Conservation (phyloP, 1,284 basidiomycete species). For the Taiwanofungus camphoratus region DNA sequence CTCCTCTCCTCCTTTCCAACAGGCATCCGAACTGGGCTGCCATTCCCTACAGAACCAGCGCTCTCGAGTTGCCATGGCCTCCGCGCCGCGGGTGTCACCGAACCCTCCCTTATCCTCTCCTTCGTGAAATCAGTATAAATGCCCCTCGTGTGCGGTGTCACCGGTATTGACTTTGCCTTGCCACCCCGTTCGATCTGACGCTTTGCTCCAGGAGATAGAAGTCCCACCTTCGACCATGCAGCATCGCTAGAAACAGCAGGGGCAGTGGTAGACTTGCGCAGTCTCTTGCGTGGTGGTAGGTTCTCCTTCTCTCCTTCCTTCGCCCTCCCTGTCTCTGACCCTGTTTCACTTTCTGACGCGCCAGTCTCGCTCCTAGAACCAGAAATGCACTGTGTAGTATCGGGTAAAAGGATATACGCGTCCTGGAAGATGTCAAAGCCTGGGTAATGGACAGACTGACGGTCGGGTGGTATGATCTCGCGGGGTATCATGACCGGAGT, state of each 20-base stretch:
- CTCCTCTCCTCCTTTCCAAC: not conserved
- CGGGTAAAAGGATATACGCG: conserved; percentile 32
- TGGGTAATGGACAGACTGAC: conserved; percentile 64
- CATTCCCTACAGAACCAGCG: not conserved
- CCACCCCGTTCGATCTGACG: conserved; percentile 1
- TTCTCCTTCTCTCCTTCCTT: conserved; percentile 51
- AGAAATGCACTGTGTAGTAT: not conserved
- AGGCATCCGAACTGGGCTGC: not conserved
- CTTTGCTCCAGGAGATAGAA: conserved; percentile 11
- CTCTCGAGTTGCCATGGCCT: not conserved
- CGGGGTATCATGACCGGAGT: conserved; percentile 31
- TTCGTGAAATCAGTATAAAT: conserved; percentile 11
- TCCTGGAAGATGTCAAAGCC: conserved; percentile 64
- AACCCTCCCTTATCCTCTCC: conserved; percentile 1
- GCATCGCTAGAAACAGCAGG: conserved; percentile 11
- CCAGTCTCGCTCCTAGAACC: conserved; percentile 4
- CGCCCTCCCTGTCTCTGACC: conserved; percentile 23
- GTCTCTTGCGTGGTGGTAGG: conserved; percentile 24
- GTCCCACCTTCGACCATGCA: conserved; percentile 15
- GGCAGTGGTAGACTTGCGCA: conserved; percentile 8
- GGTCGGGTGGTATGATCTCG: conserved; percentile 41
- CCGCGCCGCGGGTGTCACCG: conserved; percentile 12
- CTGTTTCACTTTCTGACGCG: conserved; percentile 11
- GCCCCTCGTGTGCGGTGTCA: conserved; percentile 14
- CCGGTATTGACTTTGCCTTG: conserved; percentile 6